phyloP scores from a whole-genome alignment of 75 land plant genomes.

The Pseudotsuga menziesii region DNA sequence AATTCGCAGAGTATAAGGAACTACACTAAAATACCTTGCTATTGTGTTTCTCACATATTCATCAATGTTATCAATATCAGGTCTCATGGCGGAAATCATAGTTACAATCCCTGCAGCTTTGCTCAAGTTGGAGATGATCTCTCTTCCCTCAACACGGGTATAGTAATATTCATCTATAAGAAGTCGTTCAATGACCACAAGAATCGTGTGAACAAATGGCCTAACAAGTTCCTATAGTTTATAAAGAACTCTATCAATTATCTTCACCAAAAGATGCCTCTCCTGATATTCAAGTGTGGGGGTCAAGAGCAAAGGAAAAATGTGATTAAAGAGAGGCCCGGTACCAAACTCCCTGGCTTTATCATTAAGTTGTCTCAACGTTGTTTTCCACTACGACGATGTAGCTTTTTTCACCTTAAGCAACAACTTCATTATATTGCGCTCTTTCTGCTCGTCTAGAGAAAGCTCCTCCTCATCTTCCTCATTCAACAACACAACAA shows the following conservation, averaged over 20 bases:
- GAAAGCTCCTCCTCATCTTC: slow-evolving; percentile 92
- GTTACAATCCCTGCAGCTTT: slow-evolving; percentile 98
- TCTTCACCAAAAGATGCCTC: slow-evolving; percentile 94
- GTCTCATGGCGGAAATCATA: slow-evolving; percentile 99
- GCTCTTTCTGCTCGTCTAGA: slow-evolving; percentile 92
- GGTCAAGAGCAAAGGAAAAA: slow-evolving; percentile 91
- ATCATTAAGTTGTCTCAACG: slow-evolving; percentile 93
- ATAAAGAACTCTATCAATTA: slow-evolving; percentile 90
- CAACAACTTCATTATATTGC: slow-evolving; percentile 95
- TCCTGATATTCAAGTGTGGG: slow-evolving; percentile 97
- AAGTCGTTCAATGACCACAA: slow-evolving; percentile 95
- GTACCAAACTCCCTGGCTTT: slow-evolving; percentile 97
- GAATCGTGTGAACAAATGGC: slow-evolving; percentile 95
- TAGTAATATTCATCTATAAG: slow-evolving; percentile 97
- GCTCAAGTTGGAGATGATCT: slow-evolving; percentile 95
- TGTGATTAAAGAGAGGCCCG: slow-evolving; percentile 90
- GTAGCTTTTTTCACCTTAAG: slow-evolving; percentile 99
- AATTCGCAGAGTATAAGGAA: slow-evolving; percentile 93
- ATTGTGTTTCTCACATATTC: slow-evolving; percentile 97
- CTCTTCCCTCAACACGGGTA: slow-evolving; percentile 98
- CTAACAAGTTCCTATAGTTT: slow-evolving; percentile 92
- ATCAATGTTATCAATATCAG: slow-evolving; percentile 98
- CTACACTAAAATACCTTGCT: slow-evolving; percentile 98
- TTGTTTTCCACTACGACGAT: slow-evolving; percentile 93
- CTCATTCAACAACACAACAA: slow-evolving; percentile 78